Percentiles rank a stretch among this genome's conserved stretches.
These are phyloP conservation scores for Aciculosporium take DNA, from an alignment of 2,329 filamentous ascomycete species.

Conservation along the genomic window DNA sequence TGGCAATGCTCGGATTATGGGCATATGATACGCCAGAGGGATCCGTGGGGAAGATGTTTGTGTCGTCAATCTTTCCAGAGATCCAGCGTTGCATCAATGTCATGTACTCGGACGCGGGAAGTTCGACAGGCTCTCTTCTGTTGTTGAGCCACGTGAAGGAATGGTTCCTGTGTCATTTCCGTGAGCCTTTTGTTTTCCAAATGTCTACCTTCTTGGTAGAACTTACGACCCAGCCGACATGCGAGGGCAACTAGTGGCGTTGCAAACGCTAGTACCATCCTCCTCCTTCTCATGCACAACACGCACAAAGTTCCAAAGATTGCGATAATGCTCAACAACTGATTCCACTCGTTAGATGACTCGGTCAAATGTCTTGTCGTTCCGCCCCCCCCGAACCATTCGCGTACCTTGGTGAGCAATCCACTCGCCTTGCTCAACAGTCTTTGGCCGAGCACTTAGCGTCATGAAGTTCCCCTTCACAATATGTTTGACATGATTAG, in stretches of 20 bases:
- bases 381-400: no score
- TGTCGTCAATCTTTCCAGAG: conserved; percentile 85
- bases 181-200: background rate
- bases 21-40: conserved; percentile 54
- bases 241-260: conserved; percentile 66
- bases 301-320: conserved; percentile 78
- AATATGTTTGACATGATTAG: conserved; percentile 66
- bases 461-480: conserved; percentile 98
- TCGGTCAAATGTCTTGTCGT: no score
- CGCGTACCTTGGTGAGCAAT: conserved; percentile 76
- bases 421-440: conserved; percentile 91
- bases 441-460: conserved; percentile 79
- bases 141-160: conserved; percentile 95
- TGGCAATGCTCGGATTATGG: conserved; percentile 44
- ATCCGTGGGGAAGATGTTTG: conserved; percentile 79
- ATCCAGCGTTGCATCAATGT: conserved; percentile 96
- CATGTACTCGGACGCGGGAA: conserved; percentile 87
- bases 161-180: conserved; percentile 48
- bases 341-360: conserved; percentile 3
- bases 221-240: conserved; percentile 91
- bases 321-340: conserved; percentile 89
- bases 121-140: conserved; percentile 74
- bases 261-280: conserved; percentile 67
- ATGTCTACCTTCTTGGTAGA: background rate
- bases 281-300: conserved; percentile 79